Percentiles rank a stretch among this genome's conserved stretches.
Conservation (phyloP, 2,329 filamentous ascomycete species). For the Talaromyces albobiverticillius region DNA sequence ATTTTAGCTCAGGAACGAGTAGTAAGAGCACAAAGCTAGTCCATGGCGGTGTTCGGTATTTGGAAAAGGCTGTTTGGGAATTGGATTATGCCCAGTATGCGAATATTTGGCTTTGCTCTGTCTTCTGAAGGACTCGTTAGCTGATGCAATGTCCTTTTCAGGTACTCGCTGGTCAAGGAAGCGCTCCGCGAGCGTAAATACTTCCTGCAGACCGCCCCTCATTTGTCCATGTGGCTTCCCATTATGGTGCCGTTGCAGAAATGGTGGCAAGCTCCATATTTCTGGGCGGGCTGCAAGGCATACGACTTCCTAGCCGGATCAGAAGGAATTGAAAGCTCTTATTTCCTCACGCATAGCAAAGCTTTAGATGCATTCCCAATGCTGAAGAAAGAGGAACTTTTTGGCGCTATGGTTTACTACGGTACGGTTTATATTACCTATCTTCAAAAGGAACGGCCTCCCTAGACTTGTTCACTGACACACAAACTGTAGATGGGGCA, state of each 20-base stretch:
- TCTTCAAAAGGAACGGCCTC: background rate
- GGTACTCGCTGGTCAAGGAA: constrained; percentile 71
- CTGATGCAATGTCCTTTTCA: constrained; percentile 17
- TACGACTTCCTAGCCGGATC: constrained; percentile 83
- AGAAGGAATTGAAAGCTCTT: constrained; percentile 84
- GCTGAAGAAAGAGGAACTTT: constrained; percentile 74
- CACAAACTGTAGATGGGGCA: constrained; percentile 62
- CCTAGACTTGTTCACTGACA: constrained; percentile 9
- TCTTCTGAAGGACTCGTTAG: no score
- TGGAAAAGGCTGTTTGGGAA: constrained; percentile 84
- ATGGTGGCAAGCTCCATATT: constrained; percentile 80
- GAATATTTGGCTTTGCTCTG: background rate
- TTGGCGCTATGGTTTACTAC: constrained; percentile 85
- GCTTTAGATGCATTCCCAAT: constrained; percentile 85
- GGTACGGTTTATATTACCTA: constrained; percentile 39
- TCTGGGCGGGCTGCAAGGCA: constrained; percentile 69
- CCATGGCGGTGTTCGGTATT: constrained; percentile 78
- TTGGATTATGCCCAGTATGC: constrained; percentile 74
- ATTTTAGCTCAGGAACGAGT: constrained; percentile 78
- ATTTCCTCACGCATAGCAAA: constrained; percentile 83
- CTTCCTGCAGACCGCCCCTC: constrained; percentile 77
- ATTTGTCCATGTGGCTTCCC: constrained; percentile 75
- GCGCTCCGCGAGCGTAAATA: constrained; percentile 79
- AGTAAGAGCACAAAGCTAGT: constrained; percentile 87
- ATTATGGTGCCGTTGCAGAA: constrained; percentile 80